These are phyloP conservation scores for Ochromonas danica DNA, from an alignment of 108 stramenopile genomes.

Conservation along the genomic window DNA sequence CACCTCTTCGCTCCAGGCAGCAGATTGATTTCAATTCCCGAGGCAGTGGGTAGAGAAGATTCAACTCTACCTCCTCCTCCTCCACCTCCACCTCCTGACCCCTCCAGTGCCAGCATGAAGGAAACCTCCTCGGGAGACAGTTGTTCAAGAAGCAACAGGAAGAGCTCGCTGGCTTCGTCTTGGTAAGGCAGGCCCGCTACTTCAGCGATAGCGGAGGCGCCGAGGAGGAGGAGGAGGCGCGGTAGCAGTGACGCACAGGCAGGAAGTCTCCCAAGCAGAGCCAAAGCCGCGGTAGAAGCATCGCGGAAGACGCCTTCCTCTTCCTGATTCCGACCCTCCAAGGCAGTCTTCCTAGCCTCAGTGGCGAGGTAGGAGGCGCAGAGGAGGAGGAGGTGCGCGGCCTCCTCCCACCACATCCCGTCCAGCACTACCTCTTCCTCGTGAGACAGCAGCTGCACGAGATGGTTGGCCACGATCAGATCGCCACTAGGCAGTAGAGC, in stretches of 20 bases:
- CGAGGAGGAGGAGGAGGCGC: no score
- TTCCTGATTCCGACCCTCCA: not conserved
- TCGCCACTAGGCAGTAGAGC: slow-evolving; percentile 35
- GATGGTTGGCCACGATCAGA: not conserved
- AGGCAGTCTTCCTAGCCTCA: not conserved
- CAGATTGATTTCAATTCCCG: not conserved
- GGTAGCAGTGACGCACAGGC: no score
- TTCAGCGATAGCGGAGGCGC: not conserved
- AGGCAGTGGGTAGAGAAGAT: not conserved
- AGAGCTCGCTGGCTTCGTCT: not conserved
- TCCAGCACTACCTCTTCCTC: no score
- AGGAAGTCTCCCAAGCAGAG: not conserved
- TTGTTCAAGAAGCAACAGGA: not conserved
- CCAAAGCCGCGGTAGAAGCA: not conserved
- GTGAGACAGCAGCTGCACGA: slow-evolving; percentile 35
- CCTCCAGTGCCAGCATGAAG: slow-evolving; percentile 9
- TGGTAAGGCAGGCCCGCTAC: not conserved
- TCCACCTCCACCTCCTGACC: not conserved
- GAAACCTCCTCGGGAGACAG: not conserved
- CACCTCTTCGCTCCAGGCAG: not conserved
- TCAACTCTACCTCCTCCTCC: no score
- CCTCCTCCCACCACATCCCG: slow-evolving; percentile 42
- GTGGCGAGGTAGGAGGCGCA: not conserved
- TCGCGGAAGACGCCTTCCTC: not conserved
- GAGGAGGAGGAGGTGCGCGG: slow-evolving; percentile 30